Evolutionary conservation across 1,284 basidiomycete species (phyloP), one percentile per base, ranked within the genome.

Genomic region (Taiwanofungus camphoratus): DNA sequence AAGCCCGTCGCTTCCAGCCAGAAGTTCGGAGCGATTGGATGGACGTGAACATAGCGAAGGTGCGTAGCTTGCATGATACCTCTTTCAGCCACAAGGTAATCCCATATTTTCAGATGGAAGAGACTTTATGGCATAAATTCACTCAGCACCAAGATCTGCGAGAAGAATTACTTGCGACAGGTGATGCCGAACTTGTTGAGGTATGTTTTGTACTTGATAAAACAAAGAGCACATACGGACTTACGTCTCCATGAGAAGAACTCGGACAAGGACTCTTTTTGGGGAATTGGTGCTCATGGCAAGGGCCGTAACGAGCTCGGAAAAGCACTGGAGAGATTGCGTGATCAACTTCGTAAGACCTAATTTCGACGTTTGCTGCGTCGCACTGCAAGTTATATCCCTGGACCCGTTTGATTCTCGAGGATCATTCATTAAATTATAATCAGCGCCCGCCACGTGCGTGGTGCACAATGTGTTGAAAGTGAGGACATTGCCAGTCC

Each of bases 251-350:
- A 19, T 30, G 5, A 7, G 9, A n/a, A 26, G 31, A 16, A 33
- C 34, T 31, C 15, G 12, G 13, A 48, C 46, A 27, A 41, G 6
- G 81, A 85, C 55, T 67, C 76, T 27, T 84, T 83, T 58, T 85
- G 82, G 82, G 83, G 82, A 18, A 60, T 76, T 44, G 82, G 82
- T 13, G 62, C 67, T 31, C 77, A 84, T 59, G 63, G 70, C 13
- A 63, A 67, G 50, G 83, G 82, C 18, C 70, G 76, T 31, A 85
- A 85, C 50, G 80, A 85, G 58, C 71, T 85, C n/a, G 82, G 82
- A 20, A 82, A 80, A 55, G 79, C 78, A 13, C 66, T 84, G 19
- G 73, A 77, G 52, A 70, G 78, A 49, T 59, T 85, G 51, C 66
- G 82, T 49, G 60, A 37, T 3, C 40, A 42, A 29, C 23, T 42